Conservation (phyloP, 2,329 filamentous ascomycete genomes). For the Coleophoma cylindrospora region DNA sequence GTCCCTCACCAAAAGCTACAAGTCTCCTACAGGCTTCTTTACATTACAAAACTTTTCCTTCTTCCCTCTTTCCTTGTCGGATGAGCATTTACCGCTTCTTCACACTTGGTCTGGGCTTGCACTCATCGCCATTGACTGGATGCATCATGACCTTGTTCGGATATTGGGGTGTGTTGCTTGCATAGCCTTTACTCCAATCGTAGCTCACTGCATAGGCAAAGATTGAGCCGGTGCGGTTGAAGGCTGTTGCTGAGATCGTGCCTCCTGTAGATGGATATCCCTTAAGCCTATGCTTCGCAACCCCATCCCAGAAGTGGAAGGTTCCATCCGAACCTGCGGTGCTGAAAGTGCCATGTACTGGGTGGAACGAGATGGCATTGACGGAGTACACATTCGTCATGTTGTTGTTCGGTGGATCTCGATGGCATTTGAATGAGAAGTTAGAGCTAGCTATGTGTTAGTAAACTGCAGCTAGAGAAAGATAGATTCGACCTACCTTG, state of each 20-base stretch:
- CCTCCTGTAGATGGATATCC: constrained; percentile 82
- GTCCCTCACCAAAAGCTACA: too few species aligned
- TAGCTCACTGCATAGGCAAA: constrained; percentile 91
- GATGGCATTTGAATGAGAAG: constrained; percentile 99
- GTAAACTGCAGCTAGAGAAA: constrained; percentile 6
- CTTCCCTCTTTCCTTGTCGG: background rate
- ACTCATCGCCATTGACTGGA: constrained; percentile 62
- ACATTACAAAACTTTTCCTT: background rate
- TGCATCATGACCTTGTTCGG: constrained; percentile 84
- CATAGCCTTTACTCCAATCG: constrained; percentile 97
- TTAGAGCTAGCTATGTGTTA: constrained; percentile 56
- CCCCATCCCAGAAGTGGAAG: constrained; percentile 96
- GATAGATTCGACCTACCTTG: constrained; percentile 43
- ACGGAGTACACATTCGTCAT: constrained; percentile 88
- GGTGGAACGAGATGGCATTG: constrained; percentile 97
- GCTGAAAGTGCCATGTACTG: constrained; percentile 94
- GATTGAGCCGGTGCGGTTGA: constrained; percentile 79
- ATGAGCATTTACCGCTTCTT: constrained; percentile 26
- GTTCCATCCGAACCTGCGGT: constrained; percentile 94
- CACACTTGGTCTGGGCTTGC: constrained; percentile 43
- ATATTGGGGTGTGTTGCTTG: constrained; percentile 69
- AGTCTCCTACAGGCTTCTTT: background rate
- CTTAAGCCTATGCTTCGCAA: constrained; percentile 83
- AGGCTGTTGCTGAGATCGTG: constrained; percentile 85
- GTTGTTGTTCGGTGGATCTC: constrained; percentile 70